Conservation (phyloP, 148 eudicot genomes). For the Vaccinium macrocarpon region DNA sequence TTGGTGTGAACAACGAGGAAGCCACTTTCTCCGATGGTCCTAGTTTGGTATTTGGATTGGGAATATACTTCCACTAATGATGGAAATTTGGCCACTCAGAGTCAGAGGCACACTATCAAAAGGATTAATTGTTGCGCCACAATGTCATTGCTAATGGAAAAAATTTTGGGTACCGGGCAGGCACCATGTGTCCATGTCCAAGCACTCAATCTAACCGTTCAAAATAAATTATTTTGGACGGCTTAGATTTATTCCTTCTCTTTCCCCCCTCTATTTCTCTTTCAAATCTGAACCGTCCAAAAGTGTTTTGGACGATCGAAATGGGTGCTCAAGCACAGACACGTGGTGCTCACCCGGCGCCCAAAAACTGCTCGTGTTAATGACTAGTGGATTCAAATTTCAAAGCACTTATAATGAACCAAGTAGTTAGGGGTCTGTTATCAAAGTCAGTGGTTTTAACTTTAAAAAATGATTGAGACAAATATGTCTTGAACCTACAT, state of each 20-base stretch:
- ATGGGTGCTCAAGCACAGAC: too few relatives aligned
- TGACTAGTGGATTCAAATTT: background rate
- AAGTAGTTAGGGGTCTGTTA: background rate
- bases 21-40: constrained; percentile 7
- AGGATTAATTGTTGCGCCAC: constrained; percentile 1
- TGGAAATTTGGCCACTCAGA: background rate
- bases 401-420: background rate
- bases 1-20: background rate
- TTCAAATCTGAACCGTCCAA: too few relatives aligned
- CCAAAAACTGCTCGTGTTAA: too few relatives aligned
- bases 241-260: too few relatives aligned
- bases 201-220: too few relatives aligned
- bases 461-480: background rate
- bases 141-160: background rate
- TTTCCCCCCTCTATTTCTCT: too few relatives aligned
- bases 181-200: too few relatives aligned
- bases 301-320: too few relatives aligned
- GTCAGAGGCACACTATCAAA: background rate
- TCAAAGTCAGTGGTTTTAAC: background rate
- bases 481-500: background rate
- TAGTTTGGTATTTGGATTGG: background rate
- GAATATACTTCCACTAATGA: background rate
- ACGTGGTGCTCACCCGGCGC: too few relatives aligned
- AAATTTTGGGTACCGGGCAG: too few relatives aligned
- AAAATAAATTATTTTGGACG: too few relatives aligned